These are phyloP conservation scores for Lagerstroemia speciosa DNA, from an alignment of 345 rosid genomes.

Conservation along the genomic window DNA sequence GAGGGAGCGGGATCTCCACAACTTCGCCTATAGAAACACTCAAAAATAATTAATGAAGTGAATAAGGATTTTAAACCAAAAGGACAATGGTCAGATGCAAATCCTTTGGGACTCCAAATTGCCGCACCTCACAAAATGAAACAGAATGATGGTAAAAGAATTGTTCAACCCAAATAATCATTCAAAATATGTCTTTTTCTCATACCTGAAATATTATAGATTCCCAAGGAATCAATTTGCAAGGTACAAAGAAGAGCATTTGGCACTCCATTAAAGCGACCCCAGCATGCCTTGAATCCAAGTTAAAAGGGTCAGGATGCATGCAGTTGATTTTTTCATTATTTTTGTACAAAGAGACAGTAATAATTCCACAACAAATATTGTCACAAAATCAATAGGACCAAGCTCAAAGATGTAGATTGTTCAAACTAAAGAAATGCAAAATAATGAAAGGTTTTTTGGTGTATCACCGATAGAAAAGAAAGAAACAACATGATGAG, in stretches of 20 bases:
- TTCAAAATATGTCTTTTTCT: not conserved
- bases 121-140: not conserved
- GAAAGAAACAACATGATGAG: not conserved
- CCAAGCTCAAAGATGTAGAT: not conserved
- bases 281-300: conserved; percentile 75
- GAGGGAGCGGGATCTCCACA: conserved; percentile 59
- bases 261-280: conserved; percentile 47
- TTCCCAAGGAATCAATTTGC: conserved; percentile 52
- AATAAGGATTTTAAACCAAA: not conserved
- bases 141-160: not conserved
- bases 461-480: not conserved
- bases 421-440: not conserved
- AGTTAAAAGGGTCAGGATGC: not conserved
- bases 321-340: not conserved
- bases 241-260: conserved; percentile 76
- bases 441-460: not conserved
- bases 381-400: not conserved
- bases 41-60: not conserved
- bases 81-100: not conserved
- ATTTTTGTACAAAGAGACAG: not conserved
- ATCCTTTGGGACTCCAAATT: not conserved
- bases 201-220: conserved; percentile 75
- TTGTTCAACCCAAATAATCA: not conserved
- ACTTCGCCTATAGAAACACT: conserved; percentile 58
- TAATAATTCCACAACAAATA: not conserved